Conservation (phyloP, 495 filamentous ascomycete genomes). For the Penicillium samsonianum region DNA sequence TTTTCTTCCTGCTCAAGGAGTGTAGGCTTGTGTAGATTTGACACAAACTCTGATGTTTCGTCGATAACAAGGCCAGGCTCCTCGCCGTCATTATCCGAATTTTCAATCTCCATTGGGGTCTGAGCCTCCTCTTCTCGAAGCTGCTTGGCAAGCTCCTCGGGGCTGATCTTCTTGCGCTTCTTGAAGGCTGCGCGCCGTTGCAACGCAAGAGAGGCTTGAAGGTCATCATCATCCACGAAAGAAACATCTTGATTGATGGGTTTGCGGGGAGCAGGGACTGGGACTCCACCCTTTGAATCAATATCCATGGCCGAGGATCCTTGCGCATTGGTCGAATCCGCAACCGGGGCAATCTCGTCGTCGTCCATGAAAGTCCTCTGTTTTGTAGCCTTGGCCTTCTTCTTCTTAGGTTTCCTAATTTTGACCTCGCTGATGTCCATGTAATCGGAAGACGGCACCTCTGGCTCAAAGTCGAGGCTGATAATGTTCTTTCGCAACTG, state of each 20-base stretch:
- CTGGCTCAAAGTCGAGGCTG: conserved; percentile 70
- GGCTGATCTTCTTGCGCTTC: conserved; percentile 79
- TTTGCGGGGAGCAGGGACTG: conserved; percentile 55
- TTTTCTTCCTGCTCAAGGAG: conserved; percentile 58
- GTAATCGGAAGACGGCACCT: conserved; percentile 78
- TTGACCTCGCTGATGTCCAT: conserved; percentile 82
- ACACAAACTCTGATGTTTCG: conserved; percentile 92
- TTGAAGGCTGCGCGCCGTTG: conserved; percentile 83
- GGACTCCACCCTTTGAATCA: conserved; percentile 53
- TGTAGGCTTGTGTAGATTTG: conserved; percentile 70
- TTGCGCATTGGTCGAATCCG: conserved; percentile 40
- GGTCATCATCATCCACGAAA: conserved; percentile 89
- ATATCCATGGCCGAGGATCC: conserved; percentile 72
- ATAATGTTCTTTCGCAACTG: conserved; percentile 68
- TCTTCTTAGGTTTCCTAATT: conserved; percentile 91
- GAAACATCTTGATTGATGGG: conserved; percentile 62
- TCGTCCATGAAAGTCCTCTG: conserved; percentile 72
- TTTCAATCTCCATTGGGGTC: conserved; percentile 53
- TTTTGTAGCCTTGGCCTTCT: conserved; percentile 76
- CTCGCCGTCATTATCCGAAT: conserved; percentile 50
- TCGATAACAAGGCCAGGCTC: conserved; percentile 83
- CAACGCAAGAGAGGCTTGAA: conserved; percentile 79
- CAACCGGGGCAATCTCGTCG: conserved; percentile 63
- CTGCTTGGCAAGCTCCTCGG: conserved; percentile 82
- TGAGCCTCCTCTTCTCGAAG: conserved; percentile 72